These are phyloP conservation scores for Colletotrichum lupini DNA, from an alignment of 2,329 filamentous ascomycete genomes.

Conservation along the genomic window DNA sequence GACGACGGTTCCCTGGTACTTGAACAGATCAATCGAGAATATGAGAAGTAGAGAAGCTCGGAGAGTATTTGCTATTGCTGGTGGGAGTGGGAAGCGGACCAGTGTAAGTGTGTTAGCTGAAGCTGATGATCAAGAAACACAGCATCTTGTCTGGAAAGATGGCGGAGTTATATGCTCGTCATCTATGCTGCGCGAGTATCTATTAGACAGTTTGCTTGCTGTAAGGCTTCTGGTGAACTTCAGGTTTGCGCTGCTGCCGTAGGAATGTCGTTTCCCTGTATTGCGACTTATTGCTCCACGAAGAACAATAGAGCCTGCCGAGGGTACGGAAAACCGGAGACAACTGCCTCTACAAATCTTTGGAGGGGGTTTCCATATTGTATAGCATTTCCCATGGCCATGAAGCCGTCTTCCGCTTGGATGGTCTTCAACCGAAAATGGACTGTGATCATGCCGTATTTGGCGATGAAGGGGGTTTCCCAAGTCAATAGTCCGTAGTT, in stretches of 20 bases:
- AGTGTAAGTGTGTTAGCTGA: not conserved
- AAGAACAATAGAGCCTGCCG: not conserved
- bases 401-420: not conserved
- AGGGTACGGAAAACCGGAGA: not conserved
- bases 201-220: too few species aligned
- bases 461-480: not conserved
- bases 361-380: constrained; percentile 15
- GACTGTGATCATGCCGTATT: not conserved
- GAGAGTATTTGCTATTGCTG: not conserved
- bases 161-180: constrained; percentile 6
- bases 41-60: not conserved
- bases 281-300: constrained; percentile 23
- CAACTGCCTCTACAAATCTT: not conserved
- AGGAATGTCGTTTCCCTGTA: constrained; percentile 32
- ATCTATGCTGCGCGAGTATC: too few species aligned
- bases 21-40: not conserved
- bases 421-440: not conserved
- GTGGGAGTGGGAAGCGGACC: not conserved
- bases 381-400: not conserved
- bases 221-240: not conserved
- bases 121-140: not conserved
- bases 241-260: not conserved
- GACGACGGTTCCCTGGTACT: constrained; percentile 36
- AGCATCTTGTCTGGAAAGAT: not conserved
- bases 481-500: constrained; percentile 25